Conservation (phyloP, 2,329 filamentous ascomycete species). For the Taxawa tesnikishii region DNA sequence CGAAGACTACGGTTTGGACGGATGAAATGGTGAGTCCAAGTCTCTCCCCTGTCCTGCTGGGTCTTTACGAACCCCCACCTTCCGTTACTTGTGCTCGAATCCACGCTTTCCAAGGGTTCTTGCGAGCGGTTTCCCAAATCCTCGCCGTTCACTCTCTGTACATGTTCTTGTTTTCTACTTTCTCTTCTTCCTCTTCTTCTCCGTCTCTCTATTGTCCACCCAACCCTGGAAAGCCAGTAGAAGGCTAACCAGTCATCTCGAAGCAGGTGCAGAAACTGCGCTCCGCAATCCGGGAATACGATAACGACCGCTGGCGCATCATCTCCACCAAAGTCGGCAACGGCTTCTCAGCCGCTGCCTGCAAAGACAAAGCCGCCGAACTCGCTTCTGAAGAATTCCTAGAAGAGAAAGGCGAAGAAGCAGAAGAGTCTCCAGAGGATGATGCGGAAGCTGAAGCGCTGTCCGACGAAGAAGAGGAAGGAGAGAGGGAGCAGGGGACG, state of each 20-base stretch:
- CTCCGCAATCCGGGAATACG: constrained; percentile 68
- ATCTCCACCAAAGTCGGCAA: constrained; percentile 83
- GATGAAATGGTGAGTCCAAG: constrained; percentile 74
- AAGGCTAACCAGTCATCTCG: too few relatives aligned
- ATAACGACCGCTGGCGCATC: constrained; percentile 87
- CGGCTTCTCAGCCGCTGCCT: constrained; percentile 77
- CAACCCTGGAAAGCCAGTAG: background rate
- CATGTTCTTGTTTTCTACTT: too few relatives aligned
- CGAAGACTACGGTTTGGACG: constrained; percentile 86
- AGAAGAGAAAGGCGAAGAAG: background rate
- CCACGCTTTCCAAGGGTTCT: too few relatives aligned
- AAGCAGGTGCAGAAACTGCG: constrained; percentile 63
- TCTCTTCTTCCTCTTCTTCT: constrained; percentile 1
- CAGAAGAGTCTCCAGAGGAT: too few relatives aligned
- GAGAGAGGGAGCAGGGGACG: too few relatives aligned
- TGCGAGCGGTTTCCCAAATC: too few relatives aligned
- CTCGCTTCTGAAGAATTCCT: constrained; percentile 24
- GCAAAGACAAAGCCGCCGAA: constrained; percentile 66
- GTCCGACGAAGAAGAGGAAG: background rate
- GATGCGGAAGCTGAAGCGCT: too few relatives aligned
- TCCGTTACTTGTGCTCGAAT: too few relatives aligned
- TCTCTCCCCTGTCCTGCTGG: too few relatives aligned
- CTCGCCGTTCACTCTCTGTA: too few relatives aligned
- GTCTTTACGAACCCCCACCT: too few relatives aligned
- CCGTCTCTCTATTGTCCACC: constrained; percentile 6